Evolutionary conservation across 2,329 filamentous ascomycete species (phyloP).

Genomic region (Bipolaris cookei): DNA sequence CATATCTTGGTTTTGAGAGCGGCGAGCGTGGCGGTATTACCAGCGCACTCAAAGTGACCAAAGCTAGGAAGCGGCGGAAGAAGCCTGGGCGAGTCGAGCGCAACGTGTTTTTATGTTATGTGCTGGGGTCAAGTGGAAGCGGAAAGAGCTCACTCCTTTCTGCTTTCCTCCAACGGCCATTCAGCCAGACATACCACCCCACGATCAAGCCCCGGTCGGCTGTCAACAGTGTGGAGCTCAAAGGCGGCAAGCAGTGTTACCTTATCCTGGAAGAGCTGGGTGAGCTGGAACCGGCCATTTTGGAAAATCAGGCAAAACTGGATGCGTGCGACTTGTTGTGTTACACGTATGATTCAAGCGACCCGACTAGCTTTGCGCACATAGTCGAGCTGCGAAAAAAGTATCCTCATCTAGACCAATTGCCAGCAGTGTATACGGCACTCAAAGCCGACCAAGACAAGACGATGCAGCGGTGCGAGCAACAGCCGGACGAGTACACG

Average conservation of each 20-base stretch:
- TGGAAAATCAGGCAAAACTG: conserved; percentile 89
- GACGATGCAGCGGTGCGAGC: conserved; percentile 92
- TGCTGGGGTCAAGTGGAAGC: conserved; percentile 82
- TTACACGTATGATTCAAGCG: conserved; percentile 95
- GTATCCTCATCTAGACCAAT: conserved; percentile 82
- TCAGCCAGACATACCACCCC: conserved; percentile 82
- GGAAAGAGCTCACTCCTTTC: conserved; percentile 93
- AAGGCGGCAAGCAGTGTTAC: conserved; percentile 95
- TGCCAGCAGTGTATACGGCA: conserved; percentile 90
- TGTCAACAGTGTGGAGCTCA: conserved; percentile 95
- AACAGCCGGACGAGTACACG: conserved; percentile 87
- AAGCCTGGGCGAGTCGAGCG: conserved; percentile 86
- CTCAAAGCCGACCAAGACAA: conserved; percentile 96
- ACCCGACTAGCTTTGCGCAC: conserved; percentile 93
- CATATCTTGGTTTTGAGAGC: conserved; percentile 93
- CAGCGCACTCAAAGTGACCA: conserved; percentile 90
- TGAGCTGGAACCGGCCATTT: conserved; percentile 90
- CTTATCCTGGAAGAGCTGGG: conserved; percentile 94
- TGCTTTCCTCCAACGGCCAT: conserved; percentile 87
- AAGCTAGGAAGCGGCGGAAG: conserved; percentile 82
- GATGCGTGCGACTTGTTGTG: conserved; percentile 93
- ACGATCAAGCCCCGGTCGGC: conserved; percentile 94
- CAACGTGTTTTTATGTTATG: conserved; percentile 92
- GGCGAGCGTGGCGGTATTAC: conserved; percentile 74
- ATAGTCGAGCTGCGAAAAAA: conserved; percentile 80